Evolutionary conservation across 1,284 basidiomycete genomes (phyloP).

Genomic region (Apiotrichum gamsii): DNA sequence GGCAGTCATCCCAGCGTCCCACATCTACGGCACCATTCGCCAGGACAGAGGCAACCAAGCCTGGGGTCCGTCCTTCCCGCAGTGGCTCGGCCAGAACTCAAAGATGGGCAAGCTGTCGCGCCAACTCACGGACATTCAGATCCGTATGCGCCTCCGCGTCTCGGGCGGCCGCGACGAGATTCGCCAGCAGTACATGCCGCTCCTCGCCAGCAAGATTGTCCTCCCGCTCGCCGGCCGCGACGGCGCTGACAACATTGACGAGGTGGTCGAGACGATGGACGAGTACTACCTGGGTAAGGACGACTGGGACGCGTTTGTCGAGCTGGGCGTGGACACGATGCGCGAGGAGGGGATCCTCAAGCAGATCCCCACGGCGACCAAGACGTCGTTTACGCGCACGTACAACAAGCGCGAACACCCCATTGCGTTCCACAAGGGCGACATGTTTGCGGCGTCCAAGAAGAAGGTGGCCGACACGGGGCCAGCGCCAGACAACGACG

Average conservation of each 20-base stretch:
- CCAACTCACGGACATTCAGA: conserved; percentile 82
- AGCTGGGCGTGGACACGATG: conserved; percentile 79
- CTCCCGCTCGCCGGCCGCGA: conserved; percentile 60
- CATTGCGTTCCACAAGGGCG: conserved; percentile 80
- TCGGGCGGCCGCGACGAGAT: conserved; percentile 86
- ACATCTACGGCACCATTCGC: conserved; percentile 60
- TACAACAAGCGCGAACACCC: conserved; percentile 84
- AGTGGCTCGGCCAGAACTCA: conserved; percentile 98
- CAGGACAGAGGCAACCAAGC: conserved; percentile 50
- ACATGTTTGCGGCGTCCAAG: conserved; percentile 67
- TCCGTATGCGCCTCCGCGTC: conserved; percentile 87
- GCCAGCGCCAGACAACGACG: conserved; percentile 78
- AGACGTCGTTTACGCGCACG: conserved; percentile 78
- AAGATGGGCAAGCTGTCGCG: conserved; percentile 77
- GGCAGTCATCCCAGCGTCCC: conserved; percentile 74
- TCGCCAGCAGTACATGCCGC: conserved; percentile 81
- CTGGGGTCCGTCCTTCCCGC: conserved; percentile 67
- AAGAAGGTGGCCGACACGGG: conserved; percentile 59
- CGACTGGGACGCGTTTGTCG: conserved; percentile 92
- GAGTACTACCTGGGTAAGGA: conserved; percentile 88
- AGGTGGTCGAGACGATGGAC: conserved; percentile 84
- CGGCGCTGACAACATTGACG: conserved; percentile 65
- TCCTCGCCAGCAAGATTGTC: conserved; percentile 71
- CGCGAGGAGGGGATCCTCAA: conserved; percentile 70
- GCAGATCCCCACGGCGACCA: conserved; percentile 73